phyloP scores from a whole-genome alignment of 2,329 filamentous ascomycete species.

The Drechslerella dactyloides region DNA sequence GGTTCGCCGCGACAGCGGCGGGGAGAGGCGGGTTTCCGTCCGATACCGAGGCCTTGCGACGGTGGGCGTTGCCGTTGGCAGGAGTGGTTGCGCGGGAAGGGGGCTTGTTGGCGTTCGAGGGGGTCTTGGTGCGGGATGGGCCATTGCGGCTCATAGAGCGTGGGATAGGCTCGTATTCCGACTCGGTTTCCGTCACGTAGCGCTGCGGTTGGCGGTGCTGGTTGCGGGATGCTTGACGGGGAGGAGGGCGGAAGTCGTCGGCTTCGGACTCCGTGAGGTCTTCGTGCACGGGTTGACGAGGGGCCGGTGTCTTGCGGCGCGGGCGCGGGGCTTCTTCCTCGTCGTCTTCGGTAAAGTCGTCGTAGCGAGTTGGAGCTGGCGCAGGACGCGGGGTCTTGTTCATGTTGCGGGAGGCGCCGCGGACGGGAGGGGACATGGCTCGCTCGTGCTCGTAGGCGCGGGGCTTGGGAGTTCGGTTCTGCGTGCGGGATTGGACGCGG shows the following conservation, averaged over 20 bases:
- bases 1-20: conserved; percentile 11
- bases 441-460: conserved; percentile 34
- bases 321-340: conserved; percentile 35
- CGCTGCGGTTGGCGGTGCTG: conserved; percentile 20
- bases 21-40: conserved; percentile 32
- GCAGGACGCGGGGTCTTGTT: conserved; percentile 48
- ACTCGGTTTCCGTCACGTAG: conserved; percentile 39
- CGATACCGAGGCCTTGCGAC: conserved; percentile 31
- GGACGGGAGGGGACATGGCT: conserved; percentile 41
- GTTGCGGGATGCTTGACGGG: conserved; percentile 42
- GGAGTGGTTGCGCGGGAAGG: conserved; percentile 47
- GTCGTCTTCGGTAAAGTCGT: conserved; percentile 44
- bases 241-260: conserved; percentile 40
- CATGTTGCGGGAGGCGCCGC: conserved; percentile 39
- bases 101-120: conserved; percentile 22
- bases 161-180: conserved; percentile 28
- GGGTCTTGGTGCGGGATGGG: conserved; percentile 31
- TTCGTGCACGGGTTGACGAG: conserved; percentile 36
- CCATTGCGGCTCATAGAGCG: conserved; percentile 37
- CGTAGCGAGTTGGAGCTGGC: conserved; percentile 23
- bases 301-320: conserved; percentile 28
- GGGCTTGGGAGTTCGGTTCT: conserved; percentile 47
- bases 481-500: conserved; percentile 35
- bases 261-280: conserved; percentile 46
- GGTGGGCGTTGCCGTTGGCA: conserved; percentile 16